Evolutionary conservation across 1,139 yeast genomes (phyloP).

Genomic region (Yamadazyma siamensis): DNA sequence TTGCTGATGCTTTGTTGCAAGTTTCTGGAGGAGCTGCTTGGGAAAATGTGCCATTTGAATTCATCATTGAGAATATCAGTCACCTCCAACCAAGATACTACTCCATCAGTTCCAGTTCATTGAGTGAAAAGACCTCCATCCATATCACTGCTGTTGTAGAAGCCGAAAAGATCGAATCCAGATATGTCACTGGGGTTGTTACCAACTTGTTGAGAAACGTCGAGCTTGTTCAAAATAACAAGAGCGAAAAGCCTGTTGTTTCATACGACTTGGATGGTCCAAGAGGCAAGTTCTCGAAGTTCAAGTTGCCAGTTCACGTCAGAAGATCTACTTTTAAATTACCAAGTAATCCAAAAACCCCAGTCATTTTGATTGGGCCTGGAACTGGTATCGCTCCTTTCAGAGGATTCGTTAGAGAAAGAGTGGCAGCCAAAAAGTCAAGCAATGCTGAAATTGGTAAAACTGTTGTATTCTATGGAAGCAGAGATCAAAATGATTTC

Average conservation of each 20-base stretch:
- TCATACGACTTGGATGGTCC: slow-evolving; percentile 81
- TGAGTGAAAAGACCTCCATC: slow-evolving; percentile 69
- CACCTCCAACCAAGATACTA: slow-evolving; percentile 93
- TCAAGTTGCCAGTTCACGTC: slow-evolving; percentile 82
- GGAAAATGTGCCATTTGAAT: slow-evolving; percentile 78
- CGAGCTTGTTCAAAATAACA: slow-evolving; percentile 58
- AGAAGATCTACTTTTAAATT: slow-evolving; percentile 93
- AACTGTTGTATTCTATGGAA: slow-evolving; percentile 79
- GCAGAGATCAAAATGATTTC: slow-evolving; percentile 76
- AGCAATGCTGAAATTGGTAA: slow-evolving; percentile 63
- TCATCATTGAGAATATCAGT: slow-evolving; percentile 75
- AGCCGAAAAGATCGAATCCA: slow-evolving; percentile 47
- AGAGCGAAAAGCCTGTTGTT: slow-evolving; percentile 42
- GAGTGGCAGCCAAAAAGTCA: slow-evolving; percentile 46
- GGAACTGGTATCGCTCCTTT: slow-evolving; percentile 99
- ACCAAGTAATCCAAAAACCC: slow-evolving; percentile 82
- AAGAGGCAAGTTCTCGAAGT: slow-evolving; percentile 52
- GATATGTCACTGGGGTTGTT: slow-evolving; percentile 73
- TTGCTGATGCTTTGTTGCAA: slow-evolving; percentile 69
- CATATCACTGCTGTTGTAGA: slow-evolving; percentile 94
- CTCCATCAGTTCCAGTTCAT: slow-evolving; percentile 90
- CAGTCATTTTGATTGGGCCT: slow-evolving; percentile 92
- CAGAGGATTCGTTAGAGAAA: slow-evolving; percentile 88
- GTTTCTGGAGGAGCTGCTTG: slow-evolving; percentile 66
- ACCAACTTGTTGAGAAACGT: slow-evolving; percentile 83